These are phyloP conservation scores for Skeletonema costatum DNA, from an alignment of 108 stramenopile species.

Conservation along the genomic window DNA sequence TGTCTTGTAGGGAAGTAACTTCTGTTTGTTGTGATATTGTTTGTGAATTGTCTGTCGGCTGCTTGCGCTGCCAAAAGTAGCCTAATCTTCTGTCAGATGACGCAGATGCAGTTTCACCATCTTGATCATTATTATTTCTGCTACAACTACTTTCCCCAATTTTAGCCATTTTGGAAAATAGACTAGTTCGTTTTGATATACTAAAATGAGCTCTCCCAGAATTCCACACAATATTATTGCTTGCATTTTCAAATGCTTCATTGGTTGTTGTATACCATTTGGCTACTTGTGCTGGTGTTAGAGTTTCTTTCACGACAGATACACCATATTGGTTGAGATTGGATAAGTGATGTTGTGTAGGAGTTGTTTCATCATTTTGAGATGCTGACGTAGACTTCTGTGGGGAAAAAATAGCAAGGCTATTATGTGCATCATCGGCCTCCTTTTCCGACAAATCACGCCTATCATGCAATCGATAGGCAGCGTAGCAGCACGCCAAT, in stretches of 20 bases:
- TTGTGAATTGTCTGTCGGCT: neutral
- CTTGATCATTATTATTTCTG: neutral
- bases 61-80: neutral
- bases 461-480: conserved; percentile 25
- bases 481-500: conserved; percentile 8
- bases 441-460: conserved; percentile 25
- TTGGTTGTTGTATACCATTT: conserved; percentile 25
- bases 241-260: conserved; percentile 13
- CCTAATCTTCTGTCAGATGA: neutral
- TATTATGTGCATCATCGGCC: conserved; percentile 2
- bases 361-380: neutral
- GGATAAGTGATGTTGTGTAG: neutral
- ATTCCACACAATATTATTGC: conserved; percentile 28
- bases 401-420: conserved; percentile 13
- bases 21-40: neutral
- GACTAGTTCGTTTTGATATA: conserved; percentile 21
- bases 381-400: neutral
- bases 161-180: conserved; percentile 23
- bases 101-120: neutral
- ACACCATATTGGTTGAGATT: conserved; percentile 20
- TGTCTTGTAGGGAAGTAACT: conserved; percentile 10
- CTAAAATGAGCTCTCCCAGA: conserved; percentile 34
- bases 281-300: conserved; percentile 7
- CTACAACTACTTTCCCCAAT: conserved; percentile 1
- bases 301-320: conserved; percentile 20